A percentile compares a stretch with the other conserved stretches of the same genome.
phyloP scores from a whole-genome alignment of 768 basidiomycete genomes.

The Boletus rubroflammeus region DNA sequence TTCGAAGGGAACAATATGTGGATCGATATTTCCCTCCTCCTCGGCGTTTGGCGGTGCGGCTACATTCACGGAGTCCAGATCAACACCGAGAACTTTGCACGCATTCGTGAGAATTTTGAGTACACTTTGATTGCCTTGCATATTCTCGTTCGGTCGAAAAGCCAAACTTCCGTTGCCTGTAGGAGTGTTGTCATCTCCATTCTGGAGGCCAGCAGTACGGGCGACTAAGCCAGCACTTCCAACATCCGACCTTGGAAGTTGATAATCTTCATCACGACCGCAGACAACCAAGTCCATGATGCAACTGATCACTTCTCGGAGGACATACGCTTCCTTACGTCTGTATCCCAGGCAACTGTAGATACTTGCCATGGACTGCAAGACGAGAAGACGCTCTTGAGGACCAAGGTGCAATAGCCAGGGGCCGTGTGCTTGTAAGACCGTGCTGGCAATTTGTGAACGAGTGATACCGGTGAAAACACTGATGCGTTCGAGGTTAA shows the following conservation, averaged over 20 bases:
- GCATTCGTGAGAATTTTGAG: conserved; percentile 69
- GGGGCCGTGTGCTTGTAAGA: conserved; percentile 80
- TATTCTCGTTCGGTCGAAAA: conserved; percentile 67
- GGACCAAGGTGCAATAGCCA: conserved; percentile 80
- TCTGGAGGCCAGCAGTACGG: conserved; percentile 40
- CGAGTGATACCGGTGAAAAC: conserved; percentile 68
- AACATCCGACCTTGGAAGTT: conserved; percentile 37
- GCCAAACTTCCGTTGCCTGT: conserved; percentile 55
- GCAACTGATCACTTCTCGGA: conserved; percentile 83
- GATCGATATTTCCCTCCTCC: conserved; percentile 19
- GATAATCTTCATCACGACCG: conserved; percentile 69
- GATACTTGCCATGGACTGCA: conserved; percentile 68
- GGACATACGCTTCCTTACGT: conserved; percentile 83
- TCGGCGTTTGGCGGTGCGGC: conserved; percentile 30
- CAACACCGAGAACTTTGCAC: conserved; percentile 77
- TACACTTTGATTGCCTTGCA: conserved; percentile 81
- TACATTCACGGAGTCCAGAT: conserved; percentile 68
- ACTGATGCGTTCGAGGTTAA: conserved; percentile 62
- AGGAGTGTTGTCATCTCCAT: conserved; percentile 21
- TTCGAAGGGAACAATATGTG: conserved; percentile 23
- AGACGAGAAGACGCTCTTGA: conserved; percentile 66
- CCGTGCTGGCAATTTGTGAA: conserved; percentile 56
- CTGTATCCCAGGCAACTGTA: conserved; percentile 80
- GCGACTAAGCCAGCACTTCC: conserved; percentile 45
- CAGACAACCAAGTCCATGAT: conserved; percentile 84